phyloP scores from a whole-genome alignment of 768 basidiomycete species.

The Melanogaster broomeanus region DNA sequence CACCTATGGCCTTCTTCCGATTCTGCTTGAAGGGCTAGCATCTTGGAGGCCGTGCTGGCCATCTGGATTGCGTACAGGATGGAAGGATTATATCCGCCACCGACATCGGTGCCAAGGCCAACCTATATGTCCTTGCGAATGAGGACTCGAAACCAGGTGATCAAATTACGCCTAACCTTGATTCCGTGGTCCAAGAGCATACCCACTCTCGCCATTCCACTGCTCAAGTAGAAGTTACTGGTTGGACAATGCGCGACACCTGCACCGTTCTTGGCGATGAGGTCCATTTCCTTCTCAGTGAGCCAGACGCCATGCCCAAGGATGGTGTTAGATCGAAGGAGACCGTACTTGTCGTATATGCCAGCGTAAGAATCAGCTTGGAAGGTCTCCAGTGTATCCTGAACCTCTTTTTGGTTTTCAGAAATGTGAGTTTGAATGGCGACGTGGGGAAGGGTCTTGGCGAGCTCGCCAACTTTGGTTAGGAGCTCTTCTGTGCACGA shows the following conservation, averaged over 20 bases:
- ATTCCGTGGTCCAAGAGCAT: slow-evolving; percentile 79
- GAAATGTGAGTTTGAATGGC: slow-evolving; percentile 92
- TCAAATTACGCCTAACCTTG: slow-evolving; percentile 55
- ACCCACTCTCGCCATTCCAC: slow-evolving; percentile 82
- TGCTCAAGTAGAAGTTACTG: slow-evolving; percentile 89
- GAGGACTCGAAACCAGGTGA: slow-evolving; percentile 2
- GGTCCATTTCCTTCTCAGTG: slow-evolving; percentile 65
- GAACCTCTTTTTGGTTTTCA: slow-evolving; percentile 79
- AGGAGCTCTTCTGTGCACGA: slow-evolving; percentile 80
- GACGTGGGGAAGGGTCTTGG: slow-evolving; percentile 56
- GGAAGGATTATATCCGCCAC: slow-evolving; percentile 84
- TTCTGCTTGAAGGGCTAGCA: slow-evolving; percentile 52
- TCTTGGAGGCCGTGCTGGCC: slow-evolving; percentile 80
- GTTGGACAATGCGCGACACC: slow-evolving; percentile 94
- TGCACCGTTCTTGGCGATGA: slow-evolving; percentile 64
- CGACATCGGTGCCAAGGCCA: slow-evolving; percentile 91
- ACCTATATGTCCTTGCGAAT: slow-evolving; percentile 50
- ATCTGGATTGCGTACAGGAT: slow-evolving; percentile 76
- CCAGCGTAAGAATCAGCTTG: slow-evolving; percentile 70
- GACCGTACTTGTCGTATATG: slow-evolving; percentile 78
- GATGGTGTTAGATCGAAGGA: slow-evolving; percentile 79
- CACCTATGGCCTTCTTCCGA: slow-evolving; percentile 5
- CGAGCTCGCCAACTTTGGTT: slow-evolving; percentile 56
- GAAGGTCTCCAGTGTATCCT: slow-evolving; percentile 65
- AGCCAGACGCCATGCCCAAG: slow-evolving; percentile 89